Conservation (phyloP, 805 yeast species). For the Candida caryicola region DNA sequence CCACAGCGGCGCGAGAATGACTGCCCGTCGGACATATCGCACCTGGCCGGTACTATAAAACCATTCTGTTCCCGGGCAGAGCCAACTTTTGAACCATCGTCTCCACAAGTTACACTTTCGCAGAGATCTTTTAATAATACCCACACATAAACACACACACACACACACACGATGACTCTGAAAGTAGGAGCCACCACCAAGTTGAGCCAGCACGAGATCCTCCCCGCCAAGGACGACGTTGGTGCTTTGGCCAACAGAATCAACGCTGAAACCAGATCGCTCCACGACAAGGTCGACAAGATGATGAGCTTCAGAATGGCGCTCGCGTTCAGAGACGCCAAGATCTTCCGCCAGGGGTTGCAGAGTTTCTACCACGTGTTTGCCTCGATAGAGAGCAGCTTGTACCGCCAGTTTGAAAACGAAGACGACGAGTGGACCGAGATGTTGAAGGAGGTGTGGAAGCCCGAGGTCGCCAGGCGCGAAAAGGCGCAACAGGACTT, state of each 20-base stretch:
- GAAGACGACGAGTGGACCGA: conserved; percentile 35
- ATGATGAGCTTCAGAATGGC: conserved; percentile 68
- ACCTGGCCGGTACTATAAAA: no score
- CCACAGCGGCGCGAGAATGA: not conserved
- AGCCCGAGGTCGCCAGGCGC: conserved; percentile 65
- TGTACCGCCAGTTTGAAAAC: conserved; percentile 44
- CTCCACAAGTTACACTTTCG: no score
- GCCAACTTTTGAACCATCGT: no score
- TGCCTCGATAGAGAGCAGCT: conserved; percentile 55
- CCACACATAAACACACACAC: conserved; percentile 4
- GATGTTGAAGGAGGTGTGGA: conserved; percentile 60
- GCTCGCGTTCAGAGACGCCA: conserved; percentile 70
- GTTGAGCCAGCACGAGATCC: conserved; percentile 46
- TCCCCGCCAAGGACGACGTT: conserved; percentile 75
- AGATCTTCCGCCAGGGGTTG: conserved; percentile 76
- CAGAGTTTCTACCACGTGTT: conserved; percentile 71
- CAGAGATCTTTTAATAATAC: no score
- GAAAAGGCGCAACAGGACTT: conserved; percentile 59
- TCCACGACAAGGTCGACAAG: conserved; percentile 69
- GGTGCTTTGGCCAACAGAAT: conserved; percentile 86
- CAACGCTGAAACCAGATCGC: conserved; percentile 60
- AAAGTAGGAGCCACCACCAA: conserved; percentile 30
- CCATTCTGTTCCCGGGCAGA: no score
- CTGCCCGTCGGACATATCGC: not conserved
- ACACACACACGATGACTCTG: conserved; percentile 1